phyloP scores from a whole-genome alignment of 1,139 yeast species.

The Candida frijolesensis region DNA sequence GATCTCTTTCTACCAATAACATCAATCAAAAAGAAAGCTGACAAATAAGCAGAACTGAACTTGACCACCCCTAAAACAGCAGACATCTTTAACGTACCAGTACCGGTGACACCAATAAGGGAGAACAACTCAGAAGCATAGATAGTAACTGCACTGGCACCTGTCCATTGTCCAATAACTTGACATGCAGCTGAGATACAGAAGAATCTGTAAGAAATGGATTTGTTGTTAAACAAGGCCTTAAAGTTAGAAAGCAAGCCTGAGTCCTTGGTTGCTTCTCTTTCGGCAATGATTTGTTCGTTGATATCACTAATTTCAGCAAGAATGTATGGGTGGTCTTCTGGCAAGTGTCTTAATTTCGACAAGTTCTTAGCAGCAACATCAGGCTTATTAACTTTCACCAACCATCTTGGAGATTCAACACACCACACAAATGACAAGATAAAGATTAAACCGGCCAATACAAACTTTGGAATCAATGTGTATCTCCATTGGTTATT shows the following conservation, averaged over 20 bases:
- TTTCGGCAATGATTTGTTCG: constrained; percentile 44
- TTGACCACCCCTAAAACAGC: constrained; percentile 53
- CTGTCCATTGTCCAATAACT: constrained; percentile 62
- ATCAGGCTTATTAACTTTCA: constrained; percentile 39
- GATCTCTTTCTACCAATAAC: constrained; percentile 47
- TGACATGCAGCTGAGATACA: constrained; percentile 46
- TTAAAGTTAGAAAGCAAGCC: constrained; percentile 27
- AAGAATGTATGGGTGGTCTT: constrained; percentile 51
- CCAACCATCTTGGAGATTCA: constrained; percentile 51
- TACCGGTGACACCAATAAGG: constrained; percentile 46
- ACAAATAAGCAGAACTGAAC: constrained; percentile 42
- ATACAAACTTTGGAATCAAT: constrained; percentile 38
- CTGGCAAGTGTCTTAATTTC: constrained; percentile 51
- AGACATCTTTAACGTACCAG: constrained; percentile 45
- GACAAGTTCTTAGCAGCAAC: constrained; percentile 39
- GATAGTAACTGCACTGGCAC: constrained; percentile 64
- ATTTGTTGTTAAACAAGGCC: constrained; percentile 37
- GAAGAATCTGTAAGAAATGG: constrained; percentile 48
- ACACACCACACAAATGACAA: constrained; percentile 38
- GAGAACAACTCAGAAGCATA: constrained; percentile 59
- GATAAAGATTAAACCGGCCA: constrained; percentile 45
- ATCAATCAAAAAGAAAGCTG: constrained; percentile 52
- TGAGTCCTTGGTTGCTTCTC: constrained; percentile 32
- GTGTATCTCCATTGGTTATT: constrained; percentile 43
- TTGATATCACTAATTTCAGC: constrained; percentile 56